Base-by-base conservation (phyloP, 2,329 filamentous ascomycete genomes). In the Phyllosticta ampelicida region DNA sequence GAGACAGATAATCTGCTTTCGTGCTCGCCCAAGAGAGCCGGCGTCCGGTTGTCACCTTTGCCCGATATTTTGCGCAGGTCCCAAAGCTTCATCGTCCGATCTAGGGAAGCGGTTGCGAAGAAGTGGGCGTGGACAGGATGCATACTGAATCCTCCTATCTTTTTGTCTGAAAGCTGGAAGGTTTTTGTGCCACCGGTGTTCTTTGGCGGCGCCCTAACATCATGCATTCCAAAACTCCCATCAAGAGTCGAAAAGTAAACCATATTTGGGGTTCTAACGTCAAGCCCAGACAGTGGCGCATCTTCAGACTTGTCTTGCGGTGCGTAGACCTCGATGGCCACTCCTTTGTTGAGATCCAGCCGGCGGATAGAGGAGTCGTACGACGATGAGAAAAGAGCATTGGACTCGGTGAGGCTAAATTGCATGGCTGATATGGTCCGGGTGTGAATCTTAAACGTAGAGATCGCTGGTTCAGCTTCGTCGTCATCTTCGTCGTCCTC, bases 341-440 rank as follows among this genome's bases (percentile, higher is more conserved):
- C 79, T 1, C 87, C 88, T 67, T 89, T 90, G 36, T 83, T 80
- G 0, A 99, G 77, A 67, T 99, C 92, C 19, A 96, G 79, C 61
- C 88, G 89, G 3, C 94, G 84, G 58, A 99, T 89, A 0, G 90
- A 91, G 0, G 89, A 94, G 72, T 99, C 94, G 70, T 99, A 97
- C 0, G 91, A 96, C 0, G 88, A 85, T 0, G 90, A 89, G 66
- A 86, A 95, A 0, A 99, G 78, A 0, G 84, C 80, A 49, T 90
- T 90, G 0, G 82, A 76, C 59, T 95, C 87, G 13, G 80, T 78
- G 0, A 86, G 82, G 0, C 87, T 84, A 64, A 95, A 89, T 26
- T 88, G 81, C 68, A 97, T 90, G 0, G 87, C 86, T 0, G 89
- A 85, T 54, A 99, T 95, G 0, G 94, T 96, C 10, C 91, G 81